Conservation (phyloP, 352 stramenopile species). For the Phytophthora pluvialis region DNA sequence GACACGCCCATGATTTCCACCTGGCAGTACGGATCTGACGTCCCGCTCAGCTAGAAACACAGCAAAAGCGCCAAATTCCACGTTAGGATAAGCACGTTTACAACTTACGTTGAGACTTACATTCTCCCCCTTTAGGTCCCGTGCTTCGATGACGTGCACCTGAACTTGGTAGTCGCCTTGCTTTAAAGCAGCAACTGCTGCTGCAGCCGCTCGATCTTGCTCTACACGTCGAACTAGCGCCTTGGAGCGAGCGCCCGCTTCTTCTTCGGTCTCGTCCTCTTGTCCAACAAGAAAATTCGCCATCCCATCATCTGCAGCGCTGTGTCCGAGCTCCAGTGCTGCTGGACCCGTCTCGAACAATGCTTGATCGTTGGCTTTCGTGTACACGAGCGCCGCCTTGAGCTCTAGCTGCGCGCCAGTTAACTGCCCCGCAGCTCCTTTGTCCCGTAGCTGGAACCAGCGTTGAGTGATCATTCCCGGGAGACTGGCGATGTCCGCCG, state of each 20-base stretch:
- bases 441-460: slow-evolving; percentile 67
- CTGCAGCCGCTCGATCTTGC: slow-evolving; percentile 57
- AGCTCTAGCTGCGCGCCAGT: slow-evolving; percentile 71
- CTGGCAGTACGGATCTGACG: slow-evolving; percentile 90
- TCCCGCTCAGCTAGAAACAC: slow-evolving; percentile 69
- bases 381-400: slow-evolving; percentile 75
- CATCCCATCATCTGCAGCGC: slow-evolving; percentile 10
- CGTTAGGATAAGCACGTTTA: background rate
- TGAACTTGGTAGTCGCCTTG: slow-evolving; percentile 87
- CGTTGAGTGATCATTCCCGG: slow-evolving; percentile 66
- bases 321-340: slow-evolving; percentile 21
- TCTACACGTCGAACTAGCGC: slow-evolving; percentile 48
- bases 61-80: background rate
- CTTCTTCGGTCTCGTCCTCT: slow-evolving; percentile 82
- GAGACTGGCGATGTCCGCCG: slow-evolving; percentile 54
- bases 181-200: slow-evolving; percentile 54
- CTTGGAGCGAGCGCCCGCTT: slow-evolving; percentile 41
- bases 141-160: slow-evolving; percentile 87
- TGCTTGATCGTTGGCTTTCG: slow-evolving; percentile 58
- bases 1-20: slow-evolving; percentile 72
- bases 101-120: slow-evolving; percentile 30
- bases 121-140: slow-evolving; percentile 90
- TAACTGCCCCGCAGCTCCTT: slow-evolving; percentile 33
- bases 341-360: slow-evolving; percentile 27
- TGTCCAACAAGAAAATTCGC: slow-evolving; percentile 58